phyloP scores from a whole-genome alignment of 176 grass and related monocot genomes.

The Musa troglodytarum region DNA sequence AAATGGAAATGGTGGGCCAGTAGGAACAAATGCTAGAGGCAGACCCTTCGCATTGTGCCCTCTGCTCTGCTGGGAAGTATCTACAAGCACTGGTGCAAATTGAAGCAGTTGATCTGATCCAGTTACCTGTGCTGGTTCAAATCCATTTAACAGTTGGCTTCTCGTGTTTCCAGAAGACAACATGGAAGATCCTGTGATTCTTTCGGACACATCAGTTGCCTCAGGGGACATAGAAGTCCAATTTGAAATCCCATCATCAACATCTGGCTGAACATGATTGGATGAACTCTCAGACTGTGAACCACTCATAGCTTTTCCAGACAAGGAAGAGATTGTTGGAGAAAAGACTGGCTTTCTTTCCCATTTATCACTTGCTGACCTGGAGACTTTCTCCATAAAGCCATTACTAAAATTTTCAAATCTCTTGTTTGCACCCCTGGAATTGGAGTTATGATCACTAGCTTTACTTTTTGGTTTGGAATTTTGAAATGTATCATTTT shows the following conservation, averaged over 20 bases:
- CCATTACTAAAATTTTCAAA: conserved; percentile 45
- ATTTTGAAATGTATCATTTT: conserved; percentile 44
- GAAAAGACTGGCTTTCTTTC: conserved; percentile 43
- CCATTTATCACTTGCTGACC: conserved; percentile 55
- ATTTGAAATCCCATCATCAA: conserved; percentile 35
- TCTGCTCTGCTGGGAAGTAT: conserved; percentile 43
- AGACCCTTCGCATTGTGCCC: conserved; percentile 39
- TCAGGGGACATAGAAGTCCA: conserved; percentile 26
- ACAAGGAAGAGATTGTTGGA: conserved; percentile 15
- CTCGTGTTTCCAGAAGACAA: conserved; percentile 23
- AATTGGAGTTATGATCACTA: conserved; percentile 24
- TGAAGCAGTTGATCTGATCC: conserved; percentile 45
- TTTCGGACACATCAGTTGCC: conserved; percentile 45
- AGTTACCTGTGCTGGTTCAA: conserved; percentile 33
- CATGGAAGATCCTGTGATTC: conserved; percentile 24
- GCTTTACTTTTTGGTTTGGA: conserved; percentile 30
- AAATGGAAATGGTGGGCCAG: conserved; percentile 62
- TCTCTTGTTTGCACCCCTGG: conserved; percentile 26
- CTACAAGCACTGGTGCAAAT: conserved; percentile 42
- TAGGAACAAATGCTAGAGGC: conserved; percentile 45
- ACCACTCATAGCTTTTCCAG: conserved; percentile 30
- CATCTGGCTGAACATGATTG: conserved; percentile 35
- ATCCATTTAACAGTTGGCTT: conserved; percentile 35
- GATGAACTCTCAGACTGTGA: conserved; percentile 45
- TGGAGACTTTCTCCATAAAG: conserved; percentile 33